Base-by-base conservation (phyloP, 306 rosid species). In the Quillaja saponaria region DNA sequence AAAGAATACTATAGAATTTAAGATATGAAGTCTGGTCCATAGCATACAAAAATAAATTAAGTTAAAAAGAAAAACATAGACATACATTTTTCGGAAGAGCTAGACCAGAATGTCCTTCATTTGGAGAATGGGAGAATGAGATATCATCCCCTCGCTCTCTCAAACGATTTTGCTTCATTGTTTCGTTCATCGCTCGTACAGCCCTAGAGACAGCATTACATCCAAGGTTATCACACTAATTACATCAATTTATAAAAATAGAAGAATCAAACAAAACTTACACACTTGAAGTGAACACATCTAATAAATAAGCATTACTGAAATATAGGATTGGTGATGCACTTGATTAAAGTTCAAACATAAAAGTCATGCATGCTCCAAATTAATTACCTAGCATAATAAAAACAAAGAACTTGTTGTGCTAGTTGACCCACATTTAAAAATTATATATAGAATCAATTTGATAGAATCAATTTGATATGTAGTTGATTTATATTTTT, bases 131-230 rank as follows among this genome's bases (percentile, higher is more conserved):
- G 59, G 82, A 63, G 55, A 76, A 80, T 35, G 97, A 64, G 64
- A 80, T 68, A 58, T 72, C 87, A 53, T 82, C 95, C 25, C 79
- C 87, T 45, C 76, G 86, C 69, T 72, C 95, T 75, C 87, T 84
- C 79, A 78, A 48, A 65, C 99, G 94, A 75, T 89, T 86, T 79
- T 92, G 99, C 95, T 92, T 92, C 82, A 92, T 67, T 61, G 94
- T 92, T 76, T 92, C 99, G 76, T 81, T 89, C 99, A 94, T 94
- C 42, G 96, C 99, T 5, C 95, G 82, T 41, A 94, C 97, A 83
- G 97, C 97, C 95, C 99, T 94, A 62, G 71, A 16, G 58, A 48
- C 61, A 72, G 38, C 46, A 53, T 67, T 56, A 67, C 52, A 74
- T 59, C 40, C 55, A 6, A 58, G 68, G 74, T 75, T 74, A 77